Base-by-base conservation (phyloP, 2,329 filamentous ascomycete genomes). In the Epicoccum nigrum region DNA sequence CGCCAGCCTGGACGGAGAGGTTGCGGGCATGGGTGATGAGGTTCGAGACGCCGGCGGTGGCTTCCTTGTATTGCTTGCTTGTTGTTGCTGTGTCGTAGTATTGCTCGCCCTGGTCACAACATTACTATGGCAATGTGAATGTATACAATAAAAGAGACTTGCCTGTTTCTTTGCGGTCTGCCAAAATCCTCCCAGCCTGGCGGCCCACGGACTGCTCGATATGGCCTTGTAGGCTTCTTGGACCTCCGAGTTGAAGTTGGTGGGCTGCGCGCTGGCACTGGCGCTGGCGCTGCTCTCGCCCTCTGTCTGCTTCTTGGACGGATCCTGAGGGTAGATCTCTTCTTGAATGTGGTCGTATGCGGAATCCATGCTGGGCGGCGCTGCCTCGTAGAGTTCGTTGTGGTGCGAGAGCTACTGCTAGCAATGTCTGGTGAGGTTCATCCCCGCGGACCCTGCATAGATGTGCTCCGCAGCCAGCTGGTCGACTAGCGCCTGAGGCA, bases 321-420 rank as follows among this genome's bases (percentile, higher is more conserved):
- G 54, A 55, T 83, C 78, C 53, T 79, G 70, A 4, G 77, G 74
- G 20, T 77, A 75, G 62, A 90, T 83, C 72, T 94, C 87, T 78
- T 96, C 91, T 71, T 91, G 87, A 67, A 97, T 96, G 74, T 96
- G 92, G 70, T 99, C 94, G 82, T 97, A 99, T 35, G 92, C 92
- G 69, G 95, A 82, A 83, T 99, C 94, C 94, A 99, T 97, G 44
- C 40, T 57, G 43, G 41, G 43, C 7, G 32, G 9, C 37, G 23
- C 12, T 19, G 41, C 13, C 35, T 32, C 6, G 37, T 28, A 38
- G 30, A 33, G 43, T 21, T 30, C 27, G 54, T 50, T 43, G 42
- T 45, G 45, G 43, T 44, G 41, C 35, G 34, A 46, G 33, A 46
- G 59, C 51, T 55, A 51, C 44, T 40, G 59, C 51, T 55, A 51